Conservation (phyloP, 768 basidiomycete species). For the Collybia mongolica region DNA sequence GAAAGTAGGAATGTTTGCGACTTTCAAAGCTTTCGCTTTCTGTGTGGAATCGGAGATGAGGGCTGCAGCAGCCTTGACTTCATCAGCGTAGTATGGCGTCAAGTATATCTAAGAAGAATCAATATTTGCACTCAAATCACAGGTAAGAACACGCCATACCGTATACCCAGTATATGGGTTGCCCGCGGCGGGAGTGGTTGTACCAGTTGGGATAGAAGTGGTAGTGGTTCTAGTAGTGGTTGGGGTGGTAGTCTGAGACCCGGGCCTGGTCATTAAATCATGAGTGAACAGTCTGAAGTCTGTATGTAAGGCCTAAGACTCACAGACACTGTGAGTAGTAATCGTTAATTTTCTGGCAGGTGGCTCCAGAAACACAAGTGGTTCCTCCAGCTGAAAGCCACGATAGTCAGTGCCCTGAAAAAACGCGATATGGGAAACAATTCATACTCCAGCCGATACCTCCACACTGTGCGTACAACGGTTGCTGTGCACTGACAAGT, state of each 20-base stretch:
- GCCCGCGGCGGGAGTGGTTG: constrained; percentile 38
- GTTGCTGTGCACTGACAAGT: constrained; percentile 40
- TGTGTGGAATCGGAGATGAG: constrained; percentile 47
- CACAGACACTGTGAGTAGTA: constrained; percentile 44
- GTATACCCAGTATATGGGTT: constrained; percentile 54
- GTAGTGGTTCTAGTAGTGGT: constrained; percentile 20
- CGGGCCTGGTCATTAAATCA: constrained; percentile 9
- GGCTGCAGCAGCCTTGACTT: constrained; percentile 49
- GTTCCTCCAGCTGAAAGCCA: constrained; percentile 31
- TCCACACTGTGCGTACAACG: constrained; percentile 53
- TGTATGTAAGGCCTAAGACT: constrained; percentile 6
- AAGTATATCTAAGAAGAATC: constrained; percentile 39
- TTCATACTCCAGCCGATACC: constrained; percentile 50
- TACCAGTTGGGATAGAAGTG: constrained; percentile 23
- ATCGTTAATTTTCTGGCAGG: constrained; percentile 30
- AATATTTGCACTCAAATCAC: background rate
- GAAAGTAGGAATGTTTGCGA: constrained; percentile 62
- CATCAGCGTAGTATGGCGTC: constrained; percentile 54
- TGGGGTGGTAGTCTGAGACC: constrained; percentile 15
- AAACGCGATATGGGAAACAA: background rate
- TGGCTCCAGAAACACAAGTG: constrained; percentile 36
- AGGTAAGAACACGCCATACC: constrained; percentile 21
- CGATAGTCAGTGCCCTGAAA: constrained; percentile 19
- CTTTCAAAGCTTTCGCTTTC: constrained; percentile 47
- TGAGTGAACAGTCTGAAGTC: background rate